Base-by-base conservation (phyloP, 192 early-diverging fungal genomes). In the Piromyces sp. region DNA sequence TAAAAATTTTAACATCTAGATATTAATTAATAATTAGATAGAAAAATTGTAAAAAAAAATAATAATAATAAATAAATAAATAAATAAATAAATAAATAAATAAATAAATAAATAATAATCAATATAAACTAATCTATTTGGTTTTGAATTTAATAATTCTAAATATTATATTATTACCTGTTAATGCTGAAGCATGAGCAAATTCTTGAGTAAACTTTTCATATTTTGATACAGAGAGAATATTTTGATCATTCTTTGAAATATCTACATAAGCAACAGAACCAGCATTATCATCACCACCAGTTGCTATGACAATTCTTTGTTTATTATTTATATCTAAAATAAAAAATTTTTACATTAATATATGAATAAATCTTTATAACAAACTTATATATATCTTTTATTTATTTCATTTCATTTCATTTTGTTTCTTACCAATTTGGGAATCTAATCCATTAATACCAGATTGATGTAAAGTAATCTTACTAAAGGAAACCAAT, bases 251-350 rank as follows among this genome's bases (percentile, higher is more conserved):
- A 79, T 81, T n/a, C 81, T 84, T 84, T 22, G 11, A 11, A 31
- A 85, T 37, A 31, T 82, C 38, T 31, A 90, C 28, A 79, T 78
- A 79, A 17, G 82, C 81, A 3, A 84, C 83, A 29, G 84, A 81
- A 26, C 94, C 36, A 1, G 88, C 86, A 84, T 93, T 93, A 83
- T 95, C 94, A 79, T 96, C 95, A 6, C 95, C 95, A 22, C 94
- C 94, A n/a, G 89, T 91, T 11, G 88, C 89, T 5, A 93, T 78
- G 16, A 28, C 30, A 51, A 92, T 28, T 19, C 85, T 58, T 7
- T 42, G 51, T 11, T 51, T 29, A 3, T 38, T 80, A 9, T 29
- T 84, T 29, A 40, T 15, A 79, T 30, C 51, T 29, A 16, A 40
- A 30, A 29, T 15, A 40, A 40, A 40, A 40, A 40, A 40, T 15